Evolutionary conservation across 352 stramenopile genomes (phyloP), one percentile per base, ranked within the genome.

Genomic region (Phytopythium vexans): DNA sequence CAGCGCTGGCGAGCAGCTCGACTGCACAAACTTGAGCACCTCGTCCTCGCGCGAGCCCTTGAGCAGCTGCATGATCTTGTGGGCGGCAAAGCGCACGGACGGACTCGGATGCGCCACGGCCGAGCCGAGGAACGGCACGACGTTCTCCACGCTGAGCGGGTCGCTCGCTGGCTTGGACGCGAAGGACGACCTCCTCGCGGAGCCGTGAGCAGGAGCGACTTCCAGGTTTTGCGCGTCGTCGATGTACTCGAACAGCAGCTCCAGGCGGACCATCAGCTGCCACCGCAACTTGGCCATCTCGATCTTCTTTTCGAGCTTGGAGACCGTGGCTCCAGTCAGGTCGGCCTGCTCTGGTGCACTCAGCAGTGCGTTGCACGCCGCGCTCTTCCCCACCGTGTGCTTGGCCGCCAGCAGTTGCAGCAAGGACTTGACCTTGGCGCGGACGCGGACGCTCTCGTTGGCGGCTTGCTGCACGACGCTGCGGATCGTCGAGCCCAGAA

Each of bases 41-140:
- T 80, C 58, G 8, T 84, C 67, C 0, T 61, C 52, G 1, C 58
- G 56, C 2, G 57, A 71, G 8, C 53, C 60, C 37, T 63, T 76
- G 21, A 86, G 56, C 6, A 71, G 72, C 0, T 50, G 41, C 64
- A 89, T 71, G 35, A 89, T 71, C 47, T 75, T 80, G 1, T 61
- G 61, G 1, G 66, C 72, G 2, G 63, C 69, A 2, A 56, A 52
- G 9, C 68, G 74, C 3, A 89, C 55, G 0, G 72, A 53, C 27
- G 68, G 62, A 55, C 77, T 93, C 8, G 81, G 66, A 32, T 89
- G 78, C 0, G 70, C 69, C 43, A 74, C 66, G 33, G 70, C 85
- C 0, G 79, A 90, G 0, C 81, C 81, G 0, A 94, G 62, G 32
- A 94, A 89, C 3, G 77, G 79, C 0, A 94, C 72, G 16, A 94